A percentile compares a stretch with the other conserved stretches of the same genome.
These are phyloP conservation scores for Seminavis robusta DNA, from an alignment of 108 stramenopile species.

Conservation along the genomic window DNA sequence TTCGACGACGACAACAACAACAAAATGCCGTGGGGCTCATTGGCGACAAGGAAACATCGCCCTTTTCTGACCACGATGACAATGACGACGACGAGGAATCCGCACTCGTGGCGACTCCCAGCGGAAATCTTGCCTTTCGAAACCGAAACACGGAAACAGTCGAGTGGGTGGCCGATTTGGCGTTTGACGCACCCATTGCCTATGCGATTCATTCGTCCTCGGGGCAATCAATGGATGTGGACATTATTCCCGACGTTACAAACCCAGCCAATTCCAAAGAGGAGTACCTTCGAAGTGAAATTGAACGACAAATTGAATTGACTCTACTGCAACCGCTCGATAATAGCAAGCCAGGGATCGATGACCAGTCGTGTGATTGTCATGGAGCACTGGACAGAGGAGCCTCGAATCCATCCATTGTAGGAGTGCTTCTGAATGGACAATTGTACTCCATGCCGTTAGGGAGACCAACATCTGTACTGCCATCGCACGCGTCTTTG, in stretches of 20 bases:
- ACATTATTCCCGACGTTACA: slow-evolving; percentile 74
- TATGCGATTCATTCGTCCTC: slow-evolving; percentile 65
- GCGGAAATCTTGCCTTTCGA: slow-evolving; percentile 62
- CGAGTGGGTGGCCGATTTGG: slow-evolving; percentile 64
- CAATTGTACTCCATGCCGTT: slow-evolving; percentile 78
- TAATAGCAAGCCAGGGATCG: neutral
- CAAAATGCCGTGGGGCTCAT: neutral
- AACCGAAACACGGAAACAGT: slow-evolving; percentile 30
- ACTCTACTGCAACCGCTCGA: neutral
- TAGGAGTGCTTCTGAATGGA: slow-evolving; percentile 57
- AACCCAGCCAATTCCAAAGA: slow-evolving; percentile 25
- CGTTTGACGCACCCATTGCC: slow-evolving; percentile 68
- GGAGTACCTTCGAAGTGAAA: slow-evolving; percentile 40
- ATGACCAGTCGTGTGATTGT: neutral
- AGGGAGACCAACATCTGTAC: slow-evolving; percentile 25
- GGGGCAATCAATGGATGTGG: slow-evolving; percentile 51
- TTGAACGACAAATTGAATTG: slow-evolving; percentile 41
- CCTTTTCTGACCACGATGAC: neutral
- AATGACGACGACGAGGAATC: slow-evolving; percentile 14
- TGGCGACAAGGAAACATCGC: neutral
- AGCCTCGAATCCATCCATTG: slow-evolving; percentile 37
- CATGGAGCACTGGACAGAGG: neutral
- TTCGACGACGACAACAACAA: neutral
- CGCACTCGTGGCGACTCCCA: slow-evolving; percentile 66
- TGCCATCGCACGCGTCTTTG: too few species aligned